A percentile compares a stretch with the other conserved stretches of the same genome.
Evolutionary conservation across 306 rosid species (phyloP).

Genomic region (Gillenia trifoliata): DNA sequence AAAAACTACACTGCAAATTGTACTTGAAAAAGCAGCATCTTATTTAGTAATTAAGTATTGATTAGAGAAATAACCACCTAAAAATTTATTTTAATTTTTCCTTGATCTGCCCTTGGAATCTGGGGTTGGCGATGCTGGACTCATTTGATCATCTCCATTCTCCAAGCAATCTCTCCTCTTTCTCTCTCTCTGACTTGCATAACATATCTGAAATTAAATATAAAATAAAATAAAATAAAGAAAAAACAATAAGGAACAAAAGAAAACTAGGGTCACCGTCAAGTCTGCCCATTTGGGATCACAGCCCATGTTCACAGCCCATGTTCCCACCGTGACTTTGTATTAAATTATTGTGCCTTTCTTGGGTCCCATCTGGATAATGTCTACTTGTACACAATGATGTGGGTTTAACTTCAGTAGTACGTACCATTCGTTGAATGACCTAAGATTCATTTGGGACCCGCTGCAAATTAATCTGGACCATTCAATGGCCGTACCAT

Average conservation of each 20-base stretch:
- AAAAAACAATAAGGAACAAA: not conserved
- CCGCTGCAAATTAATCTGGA: too few relatives aligned
- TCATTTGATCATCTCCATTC: slow-evolving; percentile 18
- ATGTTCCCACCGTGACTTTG: slow-evolving; percentile 14
- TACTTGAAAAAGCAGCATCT: not conserved
- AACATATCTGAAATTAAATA: slow-evolving; percentile 9
- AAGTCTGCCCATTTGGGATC: slow-evolving; percentile 15
- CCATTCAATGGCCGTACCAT: too few relatives aligned
- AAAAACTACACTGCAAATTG: slow-evolving; percentile 18
- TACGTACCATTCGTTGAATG: too few relatives aligned
- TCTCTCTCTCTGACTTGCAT: not conserved
- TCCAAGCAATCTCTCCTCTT: slow-evolving; percentile 9
- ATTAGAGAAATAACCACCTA: not conserved
- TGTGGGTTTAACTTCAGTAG: too few relatives aligned
- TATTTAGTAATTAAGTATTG: not conserved
- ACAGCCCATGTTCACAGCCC: slow-evolving; percentile 34
- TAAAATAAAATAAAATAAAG: not conserved
- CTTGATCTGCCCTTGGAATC: slow-evolving; percentile 49
- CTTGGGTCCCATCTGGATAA: slow-evolving; percentile 26
- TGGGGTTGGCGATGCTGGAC: slow-evolving; percentile 24
- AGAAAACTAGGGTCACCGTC: slow-evolving; percentile 21
- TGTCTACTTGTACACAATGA: not conserved
- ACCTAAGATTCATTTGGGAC: too few relatives aligned
- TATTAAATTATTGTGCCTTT: slow-evolving; percentile 18
- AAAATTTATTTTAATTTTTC: slow-evolving; percentile 6